phyloP scores from a whole-genome alignment of 2,329 filamentous ascomycete genomes.

The Ascomycota sp. region DNA sequence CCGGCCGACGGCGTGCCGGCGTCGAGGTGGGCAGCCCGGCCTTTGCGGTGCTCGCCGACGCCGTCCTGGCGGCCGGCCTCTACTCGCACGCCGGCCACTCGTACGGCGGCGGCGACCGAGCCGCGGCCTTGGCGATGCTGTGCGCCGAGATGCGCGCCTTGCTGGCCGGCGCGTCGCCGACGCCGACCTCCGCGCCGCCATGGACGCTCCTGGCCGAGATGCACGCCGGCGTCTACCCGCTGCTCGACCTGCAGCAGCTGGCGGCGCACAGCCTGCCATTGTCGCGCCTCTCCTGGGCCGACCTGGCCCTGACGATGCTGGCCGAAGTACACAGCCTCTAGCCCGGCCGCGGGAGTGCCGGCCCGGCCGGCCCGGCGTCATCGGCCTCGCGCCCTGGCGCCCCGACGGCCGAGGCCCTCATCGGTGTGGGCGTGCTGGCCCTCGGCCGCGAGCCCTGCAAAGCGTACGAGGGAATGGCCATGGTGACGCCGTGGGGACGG shows the following conservation, averaged over 20 bases:
- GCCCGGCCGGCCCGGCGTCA: too few species aligned
- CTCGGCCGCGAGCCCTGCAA: slow-evolving; percentile 57
- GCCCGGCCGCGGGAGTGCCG: slow-evolving; percentile 27
- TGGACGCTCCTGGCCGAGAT: too few species aligned
- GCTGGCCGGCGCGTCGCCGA: slow-evolving; percentile 47
- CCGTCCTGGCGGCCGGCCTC: slow-evolving; percentile 28
- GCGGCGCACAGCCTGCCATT: slow-evolving; percentile 40
- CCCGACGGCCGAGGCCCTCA: slow-evolving; percentile 43
- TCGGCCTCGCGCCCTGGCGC: too few species aligned
- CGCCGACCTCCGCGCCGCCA: too few species aligned
- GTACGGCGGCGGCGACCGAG: slow-evolving; percentile 26
- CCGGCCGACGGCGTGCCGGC: slow-evolving; percentile 53
- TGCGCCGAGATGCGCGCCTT: slow-evolving; percentile 11
- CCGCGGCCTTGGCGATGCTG: slow-evolving; percentile 12
- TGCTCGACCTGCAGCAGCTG: slow-evolving; percentile 61
- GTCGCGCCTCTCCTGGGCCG: slow-evolving; percentile 23
- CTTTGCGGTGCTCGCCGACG: slow-evolving; percentile 25
- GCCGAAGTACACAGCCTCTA: slow-evolving; percentile 54
- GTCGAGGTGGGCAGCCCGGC: slow-evolving; percentile 27
- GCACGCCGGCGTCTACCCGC: slow-evolving; percentile 58
- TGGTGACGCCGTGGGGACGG: slow-evolving; percentile 37
- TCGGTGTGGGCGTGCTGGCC: slow-evolving; percentile 49
- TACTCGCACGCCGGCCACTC: slow-evolving; percentile 59
- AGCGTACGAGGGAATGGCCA: slow-evolving; percentile 50
- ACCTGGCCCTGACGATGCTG: slow-evolving; percentile 48